Evolutionary conservation across 345 rosid genomes (phyloP).

Genomic region (Brassica cretica): DNA sequence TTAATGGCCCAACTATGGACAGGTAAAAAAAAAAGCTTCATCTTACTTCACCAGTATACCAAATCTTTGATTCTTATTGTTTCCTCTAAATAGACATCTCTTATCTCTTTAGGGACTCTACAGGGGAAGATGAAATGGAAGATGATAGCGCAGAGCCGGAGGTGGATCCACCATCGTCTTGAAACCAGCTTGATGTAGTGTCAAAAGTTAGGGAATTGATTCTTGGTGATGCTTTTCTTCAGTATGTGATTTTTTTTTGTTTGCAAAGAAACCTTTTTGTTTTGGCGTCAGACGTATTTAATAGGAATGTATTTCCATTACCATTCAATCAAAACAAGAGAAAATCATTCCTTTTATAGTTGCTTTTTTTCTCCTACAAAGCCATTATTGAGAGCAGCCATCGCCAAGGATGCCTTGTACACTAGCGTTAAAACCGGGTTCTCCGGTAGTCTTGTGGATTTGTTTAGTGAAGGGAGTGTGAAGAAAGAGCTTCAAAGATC

Average conservation of each 20-base stretch:
- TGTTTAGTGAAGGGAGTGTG: constrained; percentile 70
- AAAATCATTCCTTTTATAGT: not conserved
- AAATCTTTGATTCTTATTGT: constrained; percentile 12
- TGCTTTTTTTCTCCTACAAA: not conserved
- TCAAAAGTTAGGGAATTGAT: constrained; percentile 9
- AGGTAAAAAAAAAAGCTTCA: constrained; percentile 25
- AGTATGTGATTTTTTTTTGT: not conserved
- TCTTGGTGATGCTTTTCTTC: constrained; percentile 17
- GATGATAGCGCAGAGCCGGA: constrained; percentile 44
- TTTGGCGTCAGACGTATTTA: not conserved
- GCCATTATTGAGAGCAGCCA: constrained; percentile 11
- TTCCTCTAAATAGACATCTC: not conserved
- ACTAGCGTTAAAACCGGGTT: constrained; percentile 60
- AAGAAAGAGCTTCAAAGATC: constrained; percentile 85
- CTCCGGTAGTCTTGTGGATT: constrained; percentile 59
- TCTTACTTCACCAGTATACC: not conserved
- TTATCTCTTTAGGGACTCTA: constrained; percentile 32
- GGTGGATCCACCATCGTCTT: constrained; percentile 38
- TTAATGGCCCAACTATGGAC: constrained; percentile 40
- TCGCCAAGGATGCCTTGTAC: constrained; percentile 50
- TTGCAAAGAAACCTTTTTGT: not conserved
- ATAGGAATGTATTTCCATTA: not conserved
- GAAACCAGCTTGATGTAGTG: constrained; percentile 22
- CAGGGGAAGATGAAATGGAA: constrained; percentile 49
- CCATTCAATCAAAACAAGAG: not conserved